Conservation (phyloP, 2,329 filamentous ascomycete species). For the Ceratocystis papillata region DNA sequence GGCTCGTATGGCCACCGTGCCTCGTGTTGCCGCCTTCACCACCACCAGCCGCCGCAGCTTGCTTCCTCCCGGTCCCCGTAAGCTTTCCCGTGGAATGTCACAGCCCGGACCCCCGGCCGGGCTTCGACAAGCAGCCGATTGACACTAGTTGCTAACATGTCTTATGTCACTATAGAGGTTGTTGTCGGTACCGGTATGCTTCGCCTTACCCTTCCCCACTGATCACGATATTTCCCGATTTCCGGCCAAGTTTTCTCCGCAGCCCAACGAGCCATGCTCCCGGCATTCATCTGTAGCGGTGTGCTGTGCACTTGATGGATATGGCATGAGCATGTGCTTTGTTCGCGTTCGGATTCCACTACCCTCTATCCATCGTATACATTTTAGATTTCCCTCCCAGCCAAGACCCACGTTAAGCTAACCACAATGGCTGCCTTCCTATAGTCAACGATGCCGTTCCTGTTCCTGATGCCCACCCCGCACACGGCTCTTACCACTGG, state of each 20-base stretch:
- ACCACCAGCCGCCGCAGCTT: constrained; percentile 64
- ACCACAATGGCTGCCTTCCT: not conserved
- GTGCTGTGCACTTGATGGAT: not conserved
- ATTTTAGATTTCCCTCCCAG: constrained; percentile 1
- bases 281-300: not conserved
- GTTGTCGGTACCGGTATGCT: constrained; percentile 62
- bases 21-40: constrained; percentile 70
- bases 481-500: constrained; percentile 97
- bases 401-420: constrained; percentile 16
- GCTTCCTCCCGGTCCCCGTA: constrained; percentile 77
- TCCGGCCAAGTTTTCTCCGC: constrained; percentile 5
- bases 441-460: constrained; percentile 77
- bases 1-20: constrained; percentile 27
- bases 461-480: constrained; percentile 58
- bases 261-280: not conserved
- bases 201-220: not conserved
- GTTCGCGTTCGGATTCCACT: not conserved
- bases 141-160: constrained; percentile 35
- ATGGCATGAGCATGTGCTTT: not conserved
- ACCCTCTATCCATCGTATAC: constrained; percentile 3
- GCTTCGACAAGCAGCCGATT: not conserved
- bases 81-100: constrained; percentile 30
- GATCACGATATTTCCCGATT: not conserved
- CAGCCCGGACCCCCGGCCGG: not conserved
- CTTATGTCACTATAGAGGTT: constrained; percentile 43